Conservation (phyloP, 768 basidiomycete species). For the Hypholoma fasciculare region DNA sequence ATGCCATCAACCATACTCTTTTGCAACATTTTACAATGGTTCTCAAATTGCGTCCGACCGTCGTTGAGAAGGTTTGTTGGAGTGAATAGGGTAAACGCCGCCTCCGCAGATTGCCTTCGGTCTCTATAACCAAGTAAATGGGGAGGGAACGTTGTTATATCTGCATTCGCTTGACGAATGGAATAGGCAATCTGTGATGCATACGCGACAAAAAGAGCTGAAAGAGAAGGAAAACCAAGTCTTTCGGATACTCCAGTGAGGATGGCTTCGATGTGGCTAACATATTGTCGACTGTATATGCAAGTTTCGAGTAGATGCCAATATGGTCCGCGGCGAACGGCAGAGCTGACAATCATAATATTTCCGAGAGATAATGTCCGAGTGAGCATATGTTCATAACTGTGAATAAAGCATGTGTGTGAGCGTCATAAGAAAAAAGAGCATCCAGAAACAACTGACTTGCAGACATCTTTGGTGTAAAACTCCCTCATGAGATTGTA, state of each 20-base stretch:
- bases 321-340: constrained; percentile 78
- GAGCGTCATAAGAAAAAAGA: neutral
- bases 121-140: constrained; percentile 75
- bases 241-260: constrained; percentile 62
- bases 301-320: constrained; percentile 85
- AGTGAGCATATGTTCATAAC: constrained; percentile 77
- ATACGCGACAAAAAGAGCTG: constrained; percentile 75
- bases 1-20: constrained; percentile 52
- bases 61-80: constrained; percentile 61
- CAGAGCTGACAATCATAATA: constrained; percentile 76
- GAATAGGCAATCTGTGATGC: constrained; percentile 75
- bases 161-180: constrained; percentile 47
- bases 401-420: constrained; percentile 25
- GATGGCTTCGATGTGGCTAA: constrained; percentile 46
- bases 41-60: constrained; percentile 45
- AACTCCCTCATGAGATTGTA: constrained; percentile 49
- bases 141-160: constrained; percentile 66
- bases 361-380: constrained; percentile 72
- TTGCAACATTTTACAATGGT: constrained; percentile 63
- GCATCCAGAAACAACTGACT: constrained; percentile 40
- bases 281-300: constrained; percentile 37
- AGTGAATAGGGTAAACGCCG: constrained; percentile 66
- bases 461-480: constrained; percentile 43
- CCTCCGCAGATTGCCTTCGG: constrained; percentile 63
- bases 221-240: constrained; percentile 62